Evolutionary conservation across 768 basidiomycete genomes (phyloP).

Genomic region (Lactifluus volemus): DNA sequence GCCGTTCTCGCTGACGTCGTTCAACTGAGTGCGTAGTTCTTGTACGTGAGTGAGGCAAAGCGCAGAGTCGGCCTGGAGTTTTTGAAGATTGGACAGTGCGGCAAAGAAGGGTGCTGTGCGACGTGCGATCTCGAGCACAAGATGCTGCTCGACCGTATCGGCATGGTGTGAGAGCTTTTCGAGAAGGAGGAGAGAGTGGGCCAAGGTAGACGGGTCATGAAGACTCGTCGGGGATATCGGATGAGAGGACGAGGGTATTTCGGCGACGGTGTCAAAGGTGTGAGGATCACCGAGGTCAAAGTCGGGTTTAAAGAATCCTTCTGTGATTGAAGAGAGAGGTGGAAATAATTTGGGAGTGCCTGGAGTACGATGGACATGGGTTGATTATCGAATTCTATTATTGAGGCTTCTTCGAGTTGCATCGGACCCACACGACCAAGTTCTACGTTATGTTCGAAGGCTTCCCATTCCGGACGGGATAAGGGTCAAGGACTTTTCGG

Average conservation of each 20-base stretch:
- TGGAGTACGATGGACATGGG: slow-evolving; percentile 24
- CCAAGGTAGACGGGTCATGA: slow-evolving; percentile 49
- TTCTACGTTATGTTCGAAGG: slow-evolving; percentile 44
- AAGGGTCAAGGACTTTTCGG: slow-evolving; percentile 77
- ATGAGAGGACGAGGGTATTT: slow-evolving; percentile 22
- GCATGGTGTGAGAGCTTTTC: slow-evolving; percentile 89
- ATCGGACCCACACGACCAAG: slow-evolving; percentile 27
- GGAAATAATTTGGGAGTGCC: slow-evolving; percentile 42
- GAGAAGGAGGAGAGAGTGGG: slow-evolving; percentile 65
- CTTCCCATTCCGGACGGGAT: slow-evolving; percentile 75
- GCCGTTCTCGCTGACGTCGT: slow-evolving; percentile 65
- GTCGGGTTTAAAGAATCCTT: slow-evolving; percentile 64
- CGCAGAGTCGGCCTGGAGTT: slow-evolving; percentile 82
- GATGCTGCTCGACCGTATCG: slow-evolving; percentile 90
- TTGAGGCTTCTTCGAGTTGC: slow-evolving; percentile 19
- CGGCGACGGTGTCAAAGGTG: slow-evolving; percentile 72
- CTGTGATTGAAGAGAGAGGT: slow-evolving; percentile 65
- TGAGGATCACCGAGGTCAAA: slow-evolving; percentile 79
- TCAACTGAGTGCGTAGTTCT: slow-evolving; percentile 59
- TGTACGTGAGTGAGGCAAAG: slow-evolving; percentile 71
- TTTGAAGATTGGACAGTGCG: slow-evolving; percentile 88
- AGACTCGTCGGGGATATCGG: slow-evolving; percentile 24
- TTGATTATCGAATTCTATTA: neutral
- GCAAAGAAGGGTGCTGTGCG: slow-evolving; percentile 94
- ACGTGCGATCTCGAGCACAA: slow-evolving; percentile 83